Evolutionary conservation across 345 rosid genomes (phyloP).

Genomic region (Brassica juncea): DNA sequence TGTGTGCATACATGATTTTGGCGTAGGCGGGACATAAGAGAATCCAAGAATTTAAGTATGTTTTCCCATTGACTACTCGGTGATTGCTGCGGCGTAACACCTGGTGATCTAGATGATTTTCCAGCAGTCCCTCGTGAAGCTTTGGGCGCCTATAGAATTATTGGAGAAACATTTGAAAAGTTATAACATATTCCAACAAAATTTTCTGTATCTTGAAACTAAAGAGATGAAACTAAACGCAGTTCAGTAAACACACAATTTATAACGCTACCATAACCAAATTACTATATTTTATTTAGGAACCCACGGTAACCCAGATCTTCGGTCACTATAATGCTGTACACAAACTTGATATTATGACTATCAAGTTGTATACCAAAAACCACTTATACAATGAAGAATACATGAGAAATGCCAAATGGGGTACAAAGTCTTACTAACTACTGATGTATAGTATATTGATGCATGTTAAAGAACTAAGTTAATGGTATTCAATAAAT

Average conservation of each 20-base stretch:
- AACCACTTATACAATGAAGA: not conserved
- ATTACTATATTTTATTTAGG: not conserved
- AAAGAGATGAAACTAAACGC: conserved; percentile 10
- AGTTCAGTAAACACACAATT: not conserved
- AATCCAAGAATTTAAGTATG: conserved; percentile 89
- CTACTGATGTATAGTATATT: not conserved
- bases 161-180: conserved; percentile 3
- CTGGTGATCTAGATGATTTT: conserved; percentile 80
- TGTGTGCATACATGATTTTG: conserved; percentile 76
- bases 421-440: conserved; percentile 1
- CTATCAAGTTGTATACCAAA: not conserved
- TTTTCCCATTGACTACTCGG: conserved; percentile 80
- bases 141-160: conserved; percentile 74
- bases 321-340: conserved; percentile 9
- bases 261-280: not conserved
- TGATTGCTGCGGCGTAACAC: conserved; percentile 60
- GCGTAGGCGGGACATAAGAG: conserved; percentile 71
- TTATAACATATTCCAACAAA: conserved; percentile 10
- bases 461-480: conserved; percentile 23
- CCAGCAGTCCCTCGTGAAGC: conserved; percentile 65
- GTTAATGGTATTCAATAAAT: conserved; percentile 14
- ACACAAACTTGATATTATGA: conserved; percentile 4
- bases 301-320: not conserved
- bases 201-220: not conserved
- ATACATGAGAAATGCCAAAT: not conserved